Conservation (phyloP, 2,329 filamentous ascomycete genomes). For the Neonectria hederae region DNA sequence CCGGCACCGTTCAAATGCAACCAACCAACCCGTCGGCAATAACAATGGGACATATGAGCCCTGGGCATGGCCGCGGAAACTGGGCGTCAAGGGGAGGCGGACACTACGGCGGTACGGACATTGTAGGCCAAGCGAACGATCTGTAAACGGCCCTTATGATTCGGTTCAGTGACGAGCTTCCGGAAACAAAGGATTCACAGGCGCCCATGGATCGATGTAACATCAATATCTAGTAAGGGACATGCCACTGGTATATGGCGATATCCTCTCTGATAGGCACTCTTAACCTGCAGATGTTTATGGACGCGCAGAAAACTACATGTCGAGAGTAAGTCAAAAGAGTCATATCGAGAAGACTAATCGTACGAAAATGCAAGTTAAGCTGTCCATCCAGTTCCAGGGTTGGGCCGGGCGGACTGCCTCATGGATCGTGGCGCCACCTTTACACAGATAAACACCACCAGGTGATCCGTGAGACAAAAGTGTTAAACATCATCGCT, state of each 20-base stretch:
- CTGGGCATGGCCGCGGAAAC: not conserved
- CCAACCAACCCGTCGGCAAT: slow-evolving; percentile 1
- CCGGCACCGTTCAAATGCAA: not conserved
- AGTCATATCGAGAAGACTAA: not conserved
- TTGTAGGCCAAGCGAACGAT: not conserved
- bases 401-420: not conserved
- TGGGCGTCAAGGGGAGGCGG: not conserved
- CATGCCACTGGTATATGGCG: not conserved
- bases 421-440: not conserved
- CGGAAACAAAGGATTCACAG: not conserved
- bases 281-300: not conserved
- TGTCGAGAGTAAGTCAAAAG: not conserved
- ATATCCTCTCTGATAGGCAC: not conserved
- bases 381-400: no score
- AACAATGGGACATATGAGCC: not conserved
- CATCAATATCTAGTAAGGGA: not conserved
- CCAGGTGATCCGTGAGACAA: not conserved
- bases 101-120: not conserved
- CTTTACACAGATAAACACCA: not conserved
- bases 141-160: not conserved
- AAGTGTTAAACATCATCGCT: slow-evolving; percentile 1
- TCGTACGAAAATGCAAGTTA: not conserved
- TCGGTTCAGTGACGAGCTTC: not conserved
- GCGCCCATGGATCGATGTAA: not conserved
- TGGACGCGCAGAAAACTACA: not conserved